Base-by-base conservation (phyloP, 73 alveolate genomes). In the Paramecium biaurelia region DNA sequence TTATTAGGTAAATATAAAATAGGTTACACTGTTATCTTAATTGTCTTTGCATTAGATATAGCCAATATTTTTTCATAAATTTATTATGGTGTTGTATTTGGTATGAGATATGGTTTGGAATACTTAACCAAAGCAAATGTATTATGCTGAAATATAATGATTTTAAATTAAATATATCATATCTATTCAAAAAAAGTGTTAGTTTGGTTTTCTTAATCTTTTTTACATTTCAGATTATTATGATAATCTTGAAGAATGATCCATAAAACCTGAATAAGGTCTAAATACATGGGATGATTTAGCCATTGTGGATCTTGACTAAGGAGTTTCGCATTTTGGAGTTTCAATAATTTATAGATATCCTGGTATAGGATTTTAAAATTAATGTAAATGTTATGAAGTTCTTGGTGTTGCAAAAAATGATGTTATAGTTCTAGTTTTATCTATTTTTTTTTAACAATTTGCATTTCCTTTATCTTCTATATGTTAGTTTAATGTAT, bases 221-320 rank as follows among this genome's bases (percentile, higher is more conserved):
- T 41, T 76, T 26, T 76, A 10, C 38, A 76, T 76, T 37, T 76
- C 89, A 1, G 89, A 76, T 9, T 37, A 41, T 41, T 42, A 7
- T 20, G 90, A 43, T 45, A 79, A 79, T 79, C 90, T 38, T 20
- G 70, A 79, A 30, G 90, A 43, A 23, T 79, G 90, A 79, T 79
- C 90, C 90, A 79, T 79, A 15, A 79, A 79, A 10, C 90, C 90
- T 38, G 63, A 30, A 10, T 20, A 79, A 11, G 90, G 90, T 24
- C 90, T 38, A 79, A 79, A 79, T 34, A 79, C 56, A n/a, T 79
- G 47, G 7, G 49, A 79, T 42, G 70, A 43, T 47, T 47, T 79
- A 14, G 90, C 56, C 70, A 79, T 79, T 79, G 90, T 41, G 4
- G 90, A 30, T 23, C 76, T 79, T 12, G 84, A 63, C 15, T 30